These are phyloP conservation scores for Candida peoriensis DNA, from an alignment of 805 yeast genomes.

Conservation along the genomic window DNA sequence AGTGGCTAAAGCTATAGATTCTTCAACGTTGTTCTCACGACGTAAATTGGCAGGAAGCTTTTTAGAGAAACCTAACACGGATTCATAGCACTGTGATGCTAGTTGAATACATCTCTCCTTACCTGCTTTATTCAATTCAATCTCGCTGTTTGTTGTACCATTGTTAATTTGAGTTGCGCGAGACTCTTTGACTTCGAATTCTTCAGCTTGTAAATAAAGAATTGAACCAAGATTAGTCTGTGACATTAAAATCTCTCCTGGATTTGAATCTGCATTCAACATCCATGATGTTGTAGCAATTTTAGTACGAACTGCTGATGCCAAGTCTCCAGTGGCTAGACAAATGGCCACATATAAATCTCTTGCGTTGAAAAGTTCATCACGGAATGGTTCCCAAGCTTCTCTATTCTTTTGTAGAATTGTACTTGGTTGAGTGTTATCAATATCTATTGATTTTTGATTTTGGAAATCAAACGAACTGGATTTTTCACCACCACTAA, in stretches of 20 bases:
- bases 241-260: constrained; percentile 57
- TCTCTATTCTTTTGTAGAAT: constrained; percentile 31
- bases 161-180: constrained; percentile 24
- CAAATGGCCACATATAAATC: constrained; percentile 72
- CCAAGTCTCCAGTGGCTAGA: constrained; percentile 61
- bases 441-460: too few species aligned
- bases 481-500: constrained; percentile 1
- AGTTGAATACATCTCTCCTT: constrained; percentile 27
- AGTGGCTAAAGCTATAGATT: constrained; percentile 72
- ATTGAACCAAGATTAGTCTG: constrained; percentile 70
- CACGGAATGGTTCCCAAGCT: constrained; percentile 69
- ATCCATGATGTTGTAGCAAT: constrained; percentile 64
- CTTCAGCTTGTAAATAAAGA: constrained; percentile 62
- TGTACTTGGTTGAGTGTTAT: constrained; percentile 1
- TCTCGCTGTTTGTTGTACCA: constrained; percentile 19
- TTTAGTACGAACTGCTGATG: constrained; percentile 55
- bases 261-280: constrained; percentile 65
- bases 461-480: neutral
- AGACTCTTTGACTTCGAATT: constrained; percentile 46
- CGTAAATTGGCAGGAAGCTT: constrained; percentile 31
- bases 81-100: constrained; percentile 37
- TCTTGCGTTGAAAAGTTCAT: constrained; percentile 73
- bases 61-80: constrained; percentile 38
- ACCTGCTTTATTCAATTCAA: constrained; percentile 16
- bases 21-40: constrained; percentile 42